Percentiles rank a stretch among this genome's conserved stretches.
phyloP scores from a whole-genome alignment of 2,329 filamentous ascomycete species.

The Aspergillus quadrilineatus region DNA sequence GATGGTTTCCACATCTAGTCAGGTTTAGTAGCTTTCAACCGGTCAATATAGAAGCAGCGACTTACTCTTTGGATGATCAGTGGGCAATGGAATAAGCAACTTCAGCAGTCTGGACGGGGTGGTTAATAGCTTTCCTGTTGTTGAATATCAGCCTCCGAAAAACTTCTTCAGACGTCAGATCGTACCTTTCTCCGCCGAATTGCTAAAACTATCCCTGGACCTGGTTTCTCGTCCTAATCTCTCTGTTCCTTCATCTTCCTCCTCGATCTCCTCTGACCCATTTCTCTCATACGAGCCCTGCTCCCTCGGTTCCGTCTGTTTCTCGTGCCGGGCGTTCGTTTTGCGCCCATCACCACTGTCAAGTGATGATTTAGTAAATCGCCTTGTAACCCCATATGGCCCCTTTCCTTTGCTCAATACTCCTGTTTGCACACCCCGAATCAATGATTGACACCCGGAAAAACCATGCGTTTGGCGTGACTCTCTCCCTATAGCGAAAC shows the following conservation, averaged over 20 bases:
- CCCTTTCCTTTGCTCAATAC: not conserved
- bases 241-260: constrained; percentile 16
- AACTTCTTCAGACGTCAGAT: not conserved
- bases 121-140: constrained; percentile 70
- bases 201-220: constrained; percentile 45
- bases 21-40: not conserved
- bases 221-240: constrained; percentile 15
- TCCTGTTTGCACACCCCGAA: not conserved
- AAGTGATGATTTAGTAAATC: not conserved
- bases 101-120: constrained; percentile 80
- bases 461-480: not conserved
- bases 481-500: not conserved
- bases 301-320: constrained; percentile 42
- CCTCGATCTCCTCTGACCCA: not conserved
- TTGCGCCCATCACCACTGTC: not conserved
- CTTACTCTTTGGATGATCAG: constrained; percentile 57
- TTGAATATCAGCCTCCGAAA: constrained; percentile 4
- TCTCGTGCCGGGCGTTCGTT: constrained; percentile 33
- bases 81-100: constrained; percentile 72
- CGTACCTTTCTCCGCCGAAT: constrained; percentile 64
- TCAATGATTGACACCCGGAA: not conserved
- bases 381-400: not conserved
- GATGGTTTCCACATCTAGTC: constrained; percentile 69
- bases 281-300: not conserved
- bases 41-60: not conserved